Evolutionary conservation across 176 grass and related monocot species (phyloP), one percentile per base, ranked within the genome.

Genomic region (Eleusine coracana): DNA sequence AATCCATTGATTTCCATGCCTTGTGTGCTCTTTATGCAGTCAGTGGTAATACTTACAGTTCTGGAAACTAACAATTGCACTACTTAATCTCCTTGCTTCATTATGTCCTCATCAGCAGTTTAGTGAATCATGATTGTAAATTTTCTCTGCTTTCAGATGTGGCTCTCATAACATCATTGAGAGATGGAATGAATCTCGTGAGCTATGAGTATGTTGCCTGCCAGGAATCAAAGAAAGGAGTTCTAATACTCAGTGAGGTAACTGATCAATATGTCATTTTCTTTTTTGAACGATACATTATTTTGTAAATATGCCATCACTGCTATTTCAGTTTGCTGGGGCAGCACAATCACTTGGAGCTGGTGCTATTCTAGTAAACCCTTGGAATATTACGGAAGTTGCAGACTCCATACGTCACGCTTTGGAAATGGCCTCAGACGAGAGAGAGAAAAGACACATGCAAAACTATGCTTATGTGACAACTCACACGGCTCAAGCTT

Each of bases 181-280:
- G 92, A 84, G 96, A 98, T 84, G 96, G 96, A 14, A 98, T 98
- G 96, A 98, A 98, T 82, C 96, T 98, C 88, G 96, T 98, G 66
- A 98, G 96, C 93, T 98, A 98, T 71, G 96, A 98, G 75, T 98
- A 93, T 65, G 96, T 98, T 83, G 93, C 96, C 62, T 98, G 96
- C 88, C 96, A 98, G 70, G 96, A 89, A 55, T 87, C 79, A 69
- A 98, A 96, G 87, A 98, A 96, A 87, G 96, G 96, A 78, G 96
- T 90, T 90, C 80, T 98, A 28, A 96, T 98, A 77, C 84, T 98
- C 78, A 98, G 96, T 80, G 96, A 98, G 88, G 96, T 98, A 90
- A 82, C 70, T 74, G 17, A 70, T 50, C 64, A 60, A 56, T 58
- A 41, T 25, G 68, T 40, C 29, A 34, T 34, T 73, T 39, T 29